Evolutionary conservation across 148 eudicot species (phyloP).

Genomic region (Fagopyrum homotropicum): DNA sequence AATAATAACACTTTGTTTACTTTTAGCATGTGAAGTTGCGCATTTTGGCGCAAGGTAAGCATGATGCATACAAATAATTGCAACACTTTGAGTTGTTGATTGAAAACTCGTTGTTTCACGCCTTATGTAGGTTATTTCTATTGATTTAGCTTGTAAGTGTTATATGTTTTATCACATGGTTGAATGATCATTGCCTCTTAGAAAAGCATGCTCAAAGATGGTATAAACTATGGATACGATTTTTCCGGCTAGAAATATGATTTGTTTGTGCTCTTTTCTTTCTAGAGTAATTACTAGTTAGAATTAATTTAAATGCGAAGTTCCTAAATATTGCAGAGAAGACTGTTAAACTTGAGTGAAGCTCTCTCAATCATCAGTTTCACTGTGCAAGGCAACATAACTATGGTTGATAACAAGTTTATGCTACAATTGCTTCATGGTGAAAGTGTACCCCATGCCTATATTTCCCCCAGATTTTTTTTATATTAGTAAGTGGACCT

Average conservation of each 20-base stretch:
- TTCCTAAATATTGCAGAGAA: background rate
- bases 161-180: conserved; percentile 71
- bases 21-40: conserved; percentile 58
- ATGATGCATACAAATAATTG: background rate
- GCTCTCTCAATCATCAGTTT: background rate
- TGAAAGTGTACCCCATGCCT: too few species aligned
- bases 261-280: background rate
- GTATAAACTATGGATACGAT: conserved; percentile 23
- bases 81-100: background rate
- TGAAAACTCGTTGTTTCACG: background rate
- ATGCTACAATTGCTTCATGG: too few species aligned
- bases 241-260: background rate
- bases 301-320: background rate
- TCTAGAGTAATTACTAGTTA: background rate
- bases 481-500: too few species aligned
- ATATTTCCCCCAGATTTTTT: too few species aligned
- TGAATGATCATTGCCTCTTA: conserved; percentile 58
- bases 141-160: conserved; percentile 76
- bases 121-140: conserved; percentile 64
- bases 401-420: background rate
- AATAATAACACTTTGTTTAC: conserved; percentile 1
- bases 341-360: background rate
- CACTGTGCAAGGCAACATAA: background rate
- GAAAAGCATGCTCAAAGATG: conserved; percentile 62
- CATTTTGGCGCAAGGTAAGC: conserved; percentile 89